Conservation (phyloP, 257 asterid species). For the Nicotiana tomentosiformis region DNA sequence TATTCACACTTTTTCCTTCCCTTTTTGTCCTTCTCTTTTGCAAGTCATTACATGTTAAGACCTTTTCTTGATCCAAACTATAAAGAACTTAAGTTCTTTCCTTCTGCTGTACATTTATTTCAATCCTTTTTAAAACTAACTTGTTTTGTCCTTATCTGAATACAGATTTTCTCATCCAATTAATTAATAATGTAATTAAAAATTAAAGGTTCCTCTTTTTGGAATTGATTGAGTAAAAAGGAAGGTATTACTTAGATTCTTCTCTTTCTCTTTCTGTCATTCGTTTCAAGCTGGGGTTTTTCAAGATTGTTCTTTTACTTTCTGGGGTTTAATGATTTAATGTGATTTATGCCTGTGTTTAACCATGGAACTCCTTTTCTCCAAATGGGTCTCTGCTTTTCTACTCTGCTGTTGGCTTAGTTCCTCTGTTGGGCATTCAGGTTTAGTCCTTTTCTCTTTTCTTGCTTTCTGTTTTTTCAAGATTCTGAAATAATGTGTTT, state of each 20-base stretch:
- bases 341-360: conserved; percentile 23
- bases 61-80: too few species aligned
- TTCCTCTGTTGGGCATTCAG: conserved; percentile 49
- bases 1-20: too few species aligned
- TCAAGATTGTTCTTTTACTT: conserved; percentile 15
- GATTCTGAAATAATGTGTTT: neutral
- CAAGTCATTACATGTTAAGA: too few species aligned
- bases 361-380: conserved; percentile 40
- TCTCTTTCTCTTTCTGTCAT: conserved; percentile 8
- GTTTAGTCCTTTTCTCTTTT: conserved; percentile 24
- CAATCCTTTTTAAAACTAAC: neutral
- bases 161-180: conserved; percentile 20
- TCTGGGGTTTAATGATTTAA: conserved; percentile 5
- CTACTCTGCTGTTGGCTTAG: conserved; percentile 36
- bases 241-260: conserved; percentile 31
- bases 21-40: too few species aligned
- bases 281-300: conserved; percentile 21
- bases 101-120: conserved; percentile 17
- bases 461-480: neutral
- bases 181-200: conserved; percentile 19
- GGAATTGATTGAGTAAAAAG: conserved; percentile 39
- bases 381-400: conserved; percentile 43
- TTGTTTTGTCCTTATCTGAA: conserved; percentile 27
- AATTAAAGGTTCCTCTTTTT: conserved; percentile 9
- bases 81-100: conserved; percentile 12